Base-by-base conservation (phyloP, 805 yeast genomes). In the Hanseniaspora vineae region DNA sequence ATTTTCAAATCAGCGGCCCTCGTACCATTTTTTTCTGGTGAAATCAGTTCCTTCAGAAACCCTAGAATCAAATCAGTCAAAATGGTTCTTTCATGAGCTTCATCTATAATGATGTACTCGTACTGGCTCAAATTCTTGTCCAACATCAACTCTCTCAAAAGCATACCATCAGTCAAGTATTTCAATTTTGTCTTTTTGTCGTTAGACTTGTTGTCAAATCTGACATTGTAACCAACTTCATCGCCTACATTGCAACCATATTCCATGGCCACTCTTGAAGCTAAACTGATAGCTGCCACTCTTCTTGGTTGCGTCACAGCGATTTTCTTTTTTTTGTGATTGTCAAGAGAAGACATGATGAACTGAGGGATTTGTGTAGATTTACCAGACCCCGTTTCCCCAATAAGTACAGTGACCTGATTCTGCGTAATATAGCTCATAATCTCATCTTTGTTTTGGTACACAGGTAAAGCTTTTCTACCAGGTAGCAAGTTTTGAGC, bases 351-450 rank as follows among this genome's bases (percentile, higher is more conserved):
- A 0, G 77, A 73, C 65, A 84, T 75, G n/a, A 90, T 60, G 54
- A 90, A 81, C 60, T 90, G 97, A 0, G 98, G 97, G 44, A 90
- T 80, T 67, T 90, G 98, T 0, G 98, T 90, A 3, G 97, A 89
- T 61, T 90, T 90, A 70, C 97, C 97, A 8, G 96, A 86, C 65
- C 98, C 98, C 0, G 98, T 90, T 60, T 90, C 97, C 65, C 97
- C 97, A 59, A 92, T 84, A 17, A 90, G 71, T 1, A 90, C 78
- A 0, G 89, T 78, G 5, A 88, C 94, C 52, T 75, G 80, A 55
- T 81, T 75, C 11, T 66, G 51, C 2, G 65, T 49, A 2, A 90
- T 58, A 51, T 78, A 75, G 10, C 72, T 66, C 51, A 84, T 59
- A 15, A 90, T 73, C 46, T 77, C 73, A 42, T 76, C 79, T 55